Base-by-base conservation (phyloP, 2,329 filamentous ascomycete genomes). In the Didymella exigua region DNA sequence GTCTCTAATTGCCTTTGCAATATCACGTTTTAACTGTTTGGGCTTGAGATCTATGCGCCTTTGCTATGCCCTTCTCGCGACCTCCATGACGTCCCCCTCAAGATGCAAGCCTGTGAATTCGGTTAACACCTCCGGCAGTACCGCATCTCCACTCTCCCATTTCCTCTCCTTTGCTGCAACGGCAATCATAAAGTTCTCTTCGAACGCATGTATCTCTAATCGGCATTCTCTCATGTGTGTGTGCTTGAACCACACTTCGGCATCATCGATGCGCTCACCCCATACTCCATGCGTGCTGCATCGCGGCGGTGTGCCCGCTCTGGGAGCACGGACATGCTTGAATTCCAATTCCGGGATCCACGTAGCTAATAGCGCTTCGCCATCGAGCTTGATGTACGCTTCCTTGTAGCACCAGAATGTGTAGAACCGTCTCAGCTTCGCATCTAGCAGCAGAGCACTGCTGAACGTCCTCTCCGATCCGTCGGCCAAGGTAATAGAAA, bases 301-400 rank as follows among this genome's bases (percentile, higher is more conserved):
- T 24, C 77, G 66, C 9, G 78, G 72, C 1, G 72, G 71, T 0
- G 71, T 73, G 2, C 77, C 79, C 0, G 77, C 68, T 14, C 60
- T 70, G 11, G 65, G 65, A 43, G 86, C 82, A 45, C 79, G 77
- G 47, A 90, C 88, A 43, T 80, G 77, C 54, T 80, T 78, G 68
- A 93, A 90, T 65, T 92, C 87, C 8, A 93, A 77, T 44, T 89
- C 83, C 45, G 78, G 78, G 43, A 93, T 79, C 90, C 90, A 93
- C 4, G 80, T 79, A 0, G 90, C 90, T 8, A 92, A 78, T 54
- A 93, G 79, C 0, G 89, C 90, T 66, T 93, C 89, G 23, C 90
- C 90, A 26, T 89, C 89, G 77, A 93, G 86, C 82, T 93, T 93
- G 74, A 93, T 86, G 70, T 90, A 93, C 0, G 89, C 87, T 76